These are phyloP conservation scores for Colletotrichum acutatum DNA, from an alignment of 2,329 filamentous ascomycete species.

Conservation along the genomic window DNA sequence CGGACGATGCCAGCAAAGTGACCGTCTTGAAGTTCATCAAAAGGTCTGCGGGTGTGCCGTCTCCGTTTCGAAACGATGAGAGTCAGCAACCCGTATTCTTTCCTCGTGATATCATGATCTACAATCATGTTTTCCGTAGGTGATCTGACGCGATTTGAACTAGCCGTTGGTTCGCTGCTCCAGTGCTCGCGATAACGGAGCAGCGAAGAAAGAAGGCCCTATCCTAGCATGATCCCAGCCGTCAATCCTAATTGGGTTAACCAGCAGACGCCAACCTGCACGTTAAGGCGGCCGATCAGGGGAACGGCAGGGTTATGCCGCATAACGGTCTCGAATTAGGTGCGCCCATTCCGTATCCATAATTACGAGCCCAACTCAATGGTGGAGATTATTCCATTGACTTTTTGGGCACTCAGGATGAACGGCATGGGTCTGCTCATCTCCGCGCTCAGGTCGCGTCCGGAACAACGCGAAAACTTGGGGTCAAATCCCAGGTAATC, in stretches of 20 bases:
- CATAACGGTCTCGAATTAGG: slow-evolving; percentile 22
- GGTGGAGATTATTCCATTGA: slow-evolving; percentile 13
- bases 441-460: slow-evolving; percentile 14
- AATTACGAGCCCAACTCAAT: slow-evolving; percentile 26
- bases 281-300: slow-evolving; percentile 18
- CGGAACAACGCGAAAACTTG: neutral
- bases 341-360: slow-evolving; percentile 22
- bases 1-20: neutral
- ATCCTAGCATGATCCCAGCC: slow-evolving; percentile 19
- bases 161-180: neutral
- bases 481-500: neutral
- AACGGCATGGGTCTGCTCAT: slow-evolving; percentile 31
- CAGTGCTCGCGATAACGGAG: neutral
- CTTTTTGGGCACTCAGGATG: slow-evolving; percentile 3
- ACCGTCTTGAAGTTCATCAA: neutral
- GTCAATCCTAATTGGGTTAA: slow-evolving; percentile 9
- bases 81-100: neutral
- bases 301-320: slow-evolving; percentile 27
- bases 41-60: neutral
- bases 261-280: slow-evolving; percentile 23
- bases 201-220: neutral
- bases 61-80: neutral
- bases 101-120: slow-evolving; percentile 26
- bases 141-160: slow-evolving; percentile 8
- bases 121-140: neutral